Conservation (phyloP, 2,329 filamentous ascomycete species). For the Chaetomiaceae sp. region DNA sequence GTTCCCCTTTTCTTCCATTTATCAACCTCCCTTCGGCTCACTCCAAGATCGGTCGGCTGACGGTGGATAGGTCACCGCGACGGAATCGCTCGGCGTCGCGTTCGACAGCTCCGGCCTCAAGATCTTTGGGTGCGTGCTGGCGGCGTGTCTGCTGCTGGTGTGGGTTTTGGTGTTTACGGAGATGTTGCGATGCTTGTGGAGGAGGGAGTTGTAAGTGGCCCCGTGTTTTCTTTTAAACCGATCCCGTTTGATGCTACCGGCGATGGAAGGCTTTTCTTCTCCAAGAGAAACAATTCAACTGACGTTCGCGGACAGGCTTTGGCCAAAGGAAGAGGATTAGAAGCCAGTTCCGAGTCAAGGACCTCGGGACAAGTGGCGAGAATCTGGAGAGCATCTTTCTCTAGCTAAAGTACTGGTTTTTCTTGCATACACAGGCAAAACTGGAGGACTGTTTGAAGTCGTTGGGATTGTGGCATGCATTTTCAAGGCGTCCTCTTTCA, state of each 20-base stretch:
- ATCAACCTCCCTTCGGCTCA: too few relatives aligned
- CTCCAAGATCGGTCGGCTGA: too few relatives aligned
- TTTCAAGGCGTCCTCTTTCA: background rate
- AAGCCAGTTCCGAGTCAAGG: background rate
- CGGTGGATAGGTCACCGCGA: slow-evolving; percentile 55
- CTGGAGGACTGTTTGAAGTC: background rate
- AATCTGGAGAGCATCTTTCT: background rate
- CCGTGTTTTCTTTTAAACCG: background rate
- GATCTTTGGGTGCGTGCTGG: slow-evolving; percentile 65
- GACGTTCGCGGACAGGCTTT: slow-evolving; percentile 41
- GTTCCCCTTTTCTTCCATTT: slow-evolving; percentile 43
- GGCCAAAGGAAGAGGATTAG: slow-evolving; percentile 59
- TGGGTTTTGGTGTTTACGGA: slow-evolving; percentile 65
- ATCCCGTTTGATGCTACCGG: too few relatives aligned
- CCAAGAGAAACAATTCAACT: background rate
- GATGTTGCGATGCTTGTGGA: slow-evolving; percentile 66
- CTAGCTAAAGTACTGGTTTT: background rate
- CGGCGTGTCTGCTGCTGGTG: slow-evolving; percentile 58
- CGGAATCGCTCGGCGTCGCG: slow-evolving; percentile 63
- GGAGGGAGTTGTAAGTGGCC: slow-evolving; percentile 51
- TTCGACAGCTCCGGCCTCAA: slow-evolving; percentile 57
- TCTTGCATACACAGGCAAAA: background rate
- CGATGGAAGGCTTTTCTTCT: too few relatives aligned
- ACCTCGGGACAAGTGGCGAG: background rate
- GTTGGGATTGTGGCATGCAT: background rate